Base-by-base conservation (phyloP, 345 rosid species). In the Ailanthus altissimus region DNA sequence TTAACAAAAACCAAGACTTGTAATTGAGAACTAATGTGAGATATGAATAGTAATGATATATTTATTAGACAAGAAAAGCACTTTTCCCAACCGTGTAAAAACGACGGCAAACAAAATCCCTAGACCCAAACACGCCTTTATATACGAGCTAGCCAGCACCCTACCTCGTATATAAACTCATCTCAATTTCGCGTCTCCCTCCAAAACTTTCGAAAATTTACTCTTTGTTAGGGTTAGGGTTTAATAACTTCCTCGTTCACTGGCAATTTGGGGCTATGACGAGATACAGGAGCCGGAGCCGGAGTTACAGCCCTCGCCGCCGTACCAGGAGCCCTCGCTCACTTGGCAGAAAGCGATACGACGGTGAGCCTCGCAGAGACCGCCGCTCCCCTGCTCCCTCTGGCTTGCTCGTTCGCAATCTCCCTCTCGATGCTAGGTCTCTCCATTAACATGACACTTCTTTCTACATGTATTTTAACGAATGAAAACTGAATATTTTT, bases 391-490 rank as follows among this genome's bases (percentile, higher is more conserved):
- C 94, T 46, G 90, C 87, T 67, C 97, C 97, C n/a, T 90, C 97
- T 16, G 98, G 97, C 73, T 86, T 94, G 76, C 97, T 94, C 79
- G 82, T 93, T 77, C 97, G 97, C 72, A 94, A 94, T 78, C 98
- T 94, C 32, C 97, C 98, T 65, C 97, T 93, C 57, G 93, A 93
- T 68, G 92, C 95, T 21, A 93, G 97, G 98, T 94, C 60, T 54
- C 43, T 26, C 38, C 20, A 62, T 68, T 53, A 11, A 38, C 59
- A 16, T 32, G 32, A 23, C 21, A 40, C 18, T 7, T 10, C 6
- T 5, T 20, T 11, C 8, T 28, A 14, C 16, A 42, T 42, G 1
- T 45, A 14, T 36, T 47, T n/a, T n/a, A 49, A 18, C 12, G 12
- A 32, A 32, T 32, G 3, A 32, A 32, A 32, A 32, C 38, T 66